phyloP scores from a whole-genome alignment of 768 basidiomycete species.

The Boletellus sp. region DNA sequence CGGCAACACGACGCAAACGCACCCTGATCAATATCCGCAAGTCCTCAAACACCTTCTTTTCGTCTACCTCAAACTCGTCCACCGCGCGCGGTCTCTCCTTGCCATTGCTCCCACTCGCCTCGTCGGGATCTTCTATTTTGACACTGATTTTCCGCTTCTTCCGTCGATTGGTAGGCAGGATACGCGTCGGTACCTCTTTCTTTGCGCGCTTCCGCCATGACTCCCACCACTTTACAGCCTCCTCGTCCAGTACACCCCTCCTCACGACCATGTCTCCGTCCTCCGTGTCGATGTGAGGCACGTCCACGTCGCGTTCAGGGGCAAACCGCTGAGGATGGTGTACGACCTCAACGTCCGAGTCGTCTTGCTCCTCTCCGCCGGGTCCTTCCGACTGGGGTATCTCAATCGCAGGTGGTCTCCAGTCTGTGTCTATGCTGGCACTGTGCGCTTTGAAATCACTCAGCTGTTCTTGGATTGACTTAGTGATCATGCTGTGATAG shows the following conservation, averaged over 20 bases:
- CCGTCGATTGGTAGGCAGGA: constrained; percentile 30
- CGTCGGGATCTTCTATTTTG: constrained; percentile 24
- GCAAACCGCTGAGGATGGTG: constrained; percentile 11
- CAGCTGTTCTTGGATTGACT: constrained; percentile 86
- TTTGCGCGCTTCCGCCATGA: constrained; percentile 57
- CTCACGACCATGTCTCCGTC: constrained; percentile 21
- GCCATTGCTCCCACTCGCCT: constrained; percentile 25
- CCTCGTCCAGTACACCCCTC: constrained; percentile 47
- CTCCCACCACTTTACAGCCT: constrained; percentile 63
- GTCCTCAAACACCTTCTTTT: constrained; percentile 70
- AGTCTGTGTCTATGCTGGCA: constrained; percentile 48
- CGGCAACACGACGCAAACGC: constrained; percentile 17
- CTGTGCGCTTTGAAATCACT: constrained; percentile 73
- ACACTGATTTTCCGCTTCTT: constrained; percentile 42
- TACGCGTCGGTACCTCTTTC: constrained; percentile 29
- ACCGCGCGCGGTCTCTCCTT: constrained; percentile 49
- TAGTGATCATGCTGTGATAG: constrained; percentile 66
- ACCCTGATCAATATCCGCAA: constrained; percentile 93
- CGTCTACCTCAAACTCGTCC: constrained; percentile 65
- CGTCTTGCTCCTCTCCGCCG: constrained; percentile 26
- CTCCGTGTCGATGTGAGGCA: constrained; percentile 12
- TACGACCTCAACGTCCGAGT: constrained; percentile 25
- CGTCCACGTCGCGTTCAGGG: constrained; percentile 25
- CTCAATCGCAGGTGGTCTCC: constrained; percentile 23
- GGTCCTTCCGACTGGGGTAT: constrained; percentile 20